These are phyloP conservation scores for Neurospora sp. DNA, from an alignment of 2,329 filamentous ascomycete genomes.

Conservation along the genomic window DNA sequence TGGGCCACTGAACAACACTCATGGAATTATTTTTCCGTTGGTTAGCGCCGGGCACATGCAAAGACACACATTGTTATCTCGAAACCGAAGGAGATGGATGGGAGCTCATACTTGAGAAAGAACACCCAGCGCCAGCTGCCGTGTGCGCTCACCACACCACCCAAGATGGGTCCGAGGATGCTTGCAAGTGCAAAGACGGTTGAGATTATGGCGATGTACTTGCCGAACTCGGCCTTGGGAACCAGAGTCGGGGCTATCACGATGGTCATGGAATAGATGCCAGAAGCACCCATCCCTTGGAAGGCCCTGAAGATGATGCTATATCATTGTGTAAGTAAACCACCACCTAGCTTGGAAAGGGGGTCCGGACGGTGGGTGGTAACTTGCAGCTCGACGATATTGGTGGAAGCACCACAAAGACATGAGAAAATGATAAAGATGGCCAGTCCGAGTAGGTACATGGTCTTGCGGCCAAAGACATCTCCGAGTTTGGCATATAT, in stretches of 20 bases:
- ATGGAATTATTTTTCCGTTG: neutral
- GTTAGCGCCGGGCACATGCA: neutral
- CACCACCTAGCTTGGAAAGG: neutral
- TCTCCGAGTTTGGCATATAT: constrained; percentile 35
- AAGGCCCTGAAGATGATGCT: constrained; percentile 23
- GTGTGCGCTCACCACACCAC: constrained; percentile 30
- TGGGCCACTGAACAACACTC: constrained; percentile 19
- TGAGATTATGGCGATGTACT: constrained; percentile 25
- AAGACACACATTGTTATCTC: neutral
- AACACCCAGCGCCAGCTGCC: constrained; percentile 38
- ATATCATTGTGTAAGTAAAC: neutral
- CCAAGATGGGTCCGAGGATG: constrained; percentile 32
- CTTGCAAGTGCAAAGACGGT: constrained; percentile 30
- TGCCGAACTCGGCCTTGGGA: constrained; percentile 23
- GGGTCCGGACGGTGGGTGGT: constrained; percentile 7
- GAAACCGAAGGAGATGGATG: neutral
- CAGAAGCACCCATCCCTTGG: constrained; percentile 37
- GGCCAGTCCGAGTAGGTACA: constrained; percentile 23
- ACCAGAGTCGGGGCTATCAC: constrained; percentile 27
- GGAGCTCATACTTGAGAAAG: constrained; percentile 30
- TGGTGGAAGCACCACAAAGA: constrained; percentile 24
- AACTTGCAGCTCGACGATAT: constrained; percentile 18
- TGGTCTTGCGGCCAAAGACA: constrained; percentile 32
- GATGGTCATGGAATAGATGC: constrained; percentile 33
- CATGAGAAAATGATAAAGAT: constrained; percentile 30